Evolutionary conservation across 495 filamentous ascomycete species (phyloP).

Genomic region (Penicillium macrosclerotiorum): DNA sequence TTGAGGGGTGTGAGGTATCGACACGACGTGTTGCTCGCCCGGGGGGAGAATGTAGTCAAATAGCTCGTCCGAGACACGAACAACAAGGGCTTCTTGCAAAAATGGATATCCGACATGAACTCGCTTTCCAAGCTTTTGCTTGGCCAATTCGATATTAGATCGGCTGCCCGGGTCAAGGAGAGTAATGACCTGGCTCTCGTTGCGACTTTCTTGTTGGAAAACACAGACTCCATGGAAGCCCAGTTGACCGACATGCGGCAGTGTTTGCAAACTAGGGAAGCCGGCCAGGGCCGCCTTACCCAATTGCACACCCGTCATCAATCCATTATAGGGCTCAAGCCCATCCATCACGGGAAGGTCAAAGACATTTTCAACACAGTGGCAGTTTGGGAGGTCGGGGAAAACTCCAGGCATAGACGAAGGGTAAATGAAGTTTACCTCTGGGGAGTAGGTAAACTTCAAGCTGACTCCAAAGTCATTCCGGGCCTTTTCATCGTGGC

Average conservation of each 20-base stretch:
- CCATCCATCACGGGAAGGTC: slow-evolving; percentile 92
- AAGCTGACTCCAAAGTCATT: slow-evolving; percentile 90
- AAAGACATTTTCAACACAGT: slow-evolving; percentile 91
- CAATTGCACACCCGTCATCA: slow-evolving; percentile 84
- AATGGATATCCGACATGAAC: slow-evolving; percentile 96
- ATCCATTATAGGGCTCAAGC: slow-evolving; percentile 76
- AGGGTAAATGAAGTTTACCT: slow-evolving; percentile 74
- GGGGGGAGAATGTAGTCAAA: slow-evolving; percentile 79
- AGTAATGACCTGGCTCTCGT: slow-evolving; percentile 94
- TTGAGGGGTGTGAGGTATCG: slow-evolving; percentile 67
- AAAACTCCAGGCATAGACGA: slow-evolving; percentile 89
- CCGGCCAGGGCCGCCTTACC: slow-evolving; percentile 81
- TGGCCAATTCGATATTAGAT: slow-evolving; percentile 68
- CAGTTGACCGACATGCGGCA: slow-evolving; percentile 75
- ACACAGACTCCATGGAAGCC: slow-evolving; percentile 91
- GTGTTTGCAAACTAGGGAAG: slow-evolving; percentile 82
- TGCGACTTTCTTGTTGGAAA: slow-evolving; percentile 96
- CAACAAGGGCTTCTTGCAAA: slow-evolving; percentile 87
- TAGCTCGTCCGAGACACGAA: slow-evolving; percentile 86
- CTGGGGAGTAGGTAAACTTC: slow-evolving; percentile 84
- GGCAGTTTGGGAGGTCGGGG: slow-evolving; percentile 82
- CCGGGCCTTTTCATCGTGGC: slow-evolving; percentile 69
- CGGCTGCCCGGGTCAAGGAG: slow-evolving; percentile 69
- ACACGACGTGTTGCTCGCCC: slow-evolving; percentile 57
- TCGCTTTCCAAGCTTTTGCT: slow-evolving; percentile 74